phyloP scores from a whole-genome alignment of 306 rosid genomes.

The Acacia crassicarpa region DNA sequence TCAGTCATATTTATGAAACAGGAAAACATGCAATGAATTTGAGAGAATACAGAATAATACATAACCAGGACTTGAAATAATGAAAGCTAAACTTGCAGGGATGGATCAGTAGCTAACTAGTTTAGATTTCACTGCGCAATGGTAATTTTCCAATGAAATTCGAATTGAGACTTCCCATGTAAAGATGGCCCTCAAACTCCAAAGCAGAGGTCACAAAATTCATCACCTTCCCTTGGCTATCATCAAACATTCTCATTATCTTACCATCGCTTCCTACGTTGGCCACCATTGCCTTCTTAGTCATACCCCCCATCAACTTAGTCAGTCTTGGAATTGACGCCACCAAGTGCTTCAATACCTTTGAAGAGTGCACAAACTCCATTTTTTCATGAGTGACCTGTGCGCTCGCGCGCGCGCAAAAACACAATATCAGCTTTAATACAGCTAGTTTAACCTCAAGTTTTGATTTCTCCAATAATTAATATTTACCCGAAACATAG shows the following conservation, averaged over 20 bases:
- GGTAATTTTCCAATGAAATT: constrained; percentile 69
- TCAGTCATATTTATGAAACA: not conserved
- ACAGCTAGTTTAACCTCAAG: not conserved
- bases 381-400: constrained; percentile 36
- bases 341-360: constrained; percentile 45
- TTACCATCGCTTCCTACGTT: constrained; percentile 66
- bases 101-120: not conserved
- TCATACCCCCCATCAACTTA: constrained; percentile 26
- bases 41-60: not conserved
- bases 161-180: constrained; percentile 61
- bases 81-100: not conserved
- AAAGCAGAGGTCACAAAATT: constrained; percentile 63
- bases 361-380: constrained; percentile 57
- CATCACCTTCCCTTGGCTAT: constrained; percentile 59
- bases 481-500: constrained; percentile 36
- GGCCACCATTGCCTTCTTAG: constrained; percentile 51
- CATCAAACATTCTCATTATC: constrained; percentile 52
- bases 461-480: not conserved
- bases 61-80: not conserved
- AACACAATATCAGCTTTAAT: no score
- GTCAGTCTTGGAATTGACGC: constrained; percentile 55
- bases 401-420: no score
- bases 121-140: not conserved
- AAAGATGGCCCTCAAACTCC: constrained; percentile 74
- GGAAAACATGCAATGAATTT: not conserved